phyloP scores from a whole-genome alignment of 441 rosid genomes.

The Populus tomentosa region DNA sequence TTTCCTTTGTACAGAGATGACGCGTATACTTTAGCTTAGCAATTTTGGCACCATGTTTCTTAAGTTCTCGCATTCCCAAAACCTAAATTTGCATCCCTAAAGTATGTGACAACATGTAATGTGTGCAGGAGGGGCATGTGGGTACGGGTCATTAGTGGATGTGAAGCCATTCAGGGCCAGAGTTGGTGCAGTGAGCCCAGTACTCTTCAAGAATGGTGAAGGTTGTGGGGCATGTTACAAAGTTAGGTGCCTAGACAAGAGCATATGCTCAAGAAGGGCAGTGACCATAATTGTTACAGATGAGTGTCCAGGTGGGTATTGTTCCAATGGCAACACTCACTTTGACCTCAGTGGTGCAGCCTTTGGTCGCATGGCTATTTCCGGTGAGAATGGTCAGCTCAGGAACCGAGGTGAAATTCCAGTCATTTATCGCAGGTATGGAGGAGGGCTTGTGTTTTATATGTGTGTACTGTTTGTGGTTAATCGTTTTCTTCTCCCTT shows the following conservation, averaged over 20 bases:
- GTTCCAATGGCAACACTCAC: slow-evolving; percentile 58
- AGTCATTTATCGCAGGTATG: slow-evolving; percentile 67
- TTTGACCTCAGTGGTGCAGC: slow-evolving; percentile 96
- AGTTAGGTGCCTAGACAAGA: slow-evolving; percentile 65
- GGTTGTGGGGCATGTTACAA: slow-evolving; percentile 96
- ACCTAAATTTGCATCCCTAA: background rate
- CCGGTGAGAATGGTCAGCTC: slow-evolving; percentile 66
- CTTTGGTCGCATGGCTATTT: slow-evolving; percentile 82
- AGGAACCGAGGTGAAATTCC: slow-evolving; percentile 81
- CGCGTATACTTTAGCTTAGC: background rate
- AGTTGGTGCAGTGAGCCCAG: slow-evolving; percentile 88
- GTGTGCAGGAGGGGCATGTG: slow-evolving; percentile 86
- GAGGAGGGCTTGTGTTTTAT: background rate
- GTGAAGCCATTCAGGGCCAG: slow-evolving; percentile 80
- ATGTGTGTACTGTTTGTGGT: background rate
- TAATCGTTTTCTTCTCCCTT: background rate
- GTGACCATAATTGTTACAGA: slow-evolving; percentile 85
- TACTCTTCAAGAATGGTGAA: slow-evolving; percentile 77
- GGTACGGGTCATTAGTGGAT: slow-evolving; percentile 86
- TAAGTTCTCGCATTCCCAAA: background rate
- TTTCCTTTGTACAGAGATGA: background rate
- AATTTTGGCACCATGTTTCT: background rate
- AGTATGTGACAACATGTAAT: background rate
- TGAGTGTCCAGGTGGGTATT: slow-evolving; percentile 81
- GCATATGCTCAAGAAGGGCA: slow-evolving; percentile 76